Evolutionary conservation across 108 stramenopile genomes (phyloP), one percentile per base, ranked within the genome.

Genomic region (Cyclotella atomus): DNA sequence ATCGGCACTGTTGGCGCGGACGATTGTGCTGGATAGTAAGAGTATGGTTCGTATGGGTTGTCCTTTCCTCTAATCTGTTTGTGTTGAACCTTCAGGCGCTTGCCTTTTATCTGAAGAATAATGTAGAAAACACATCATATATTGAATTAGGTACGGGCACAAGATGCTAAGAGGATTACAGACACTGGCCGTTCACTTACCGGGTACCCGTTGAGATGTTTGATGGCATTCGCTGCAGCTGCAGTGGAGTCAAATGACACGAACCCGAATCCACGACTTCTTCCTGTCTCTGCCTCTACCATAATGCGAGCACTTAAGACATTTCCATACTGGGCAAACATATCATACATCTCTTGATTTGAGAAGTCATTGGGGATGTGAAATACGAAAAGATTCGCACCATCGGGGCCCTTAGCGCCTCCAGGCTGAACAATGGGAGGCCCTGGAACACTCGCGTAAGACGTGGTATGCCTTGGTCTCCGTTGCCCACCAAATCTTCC

Each of bases 361-460:
- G 96, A 93, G 70, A 98, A 95, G 52, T 94, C 92, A 83, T 97
- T 96, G 36, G 99, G 99, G 75, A 99, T 96, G 77, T 99, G 96
- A 73, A 99, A 99, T 41, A 99, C 90, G 77, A 98, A 99, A 52
- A 99, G 72, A 86, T 98, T 99, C 38, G 96, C 96, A 25, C 97
- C 97, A 56, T 90, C 91, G 2, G 91, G 94, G 44, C 92, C 90
- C 55, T 90, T 50, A 19, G 59, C 34, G 45, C 53, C 55, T 35
- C 68, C 67, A 64, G 36, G 53, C 35, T 77, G 54, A 35, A 65
- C 69, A 23, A 76, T 81, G 7, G 79, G 79, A n/a, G 62, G 74
- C 12, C 78, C 74, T 30, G 81, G 76, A 67, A 53, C 32, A 29
- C 20, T 82, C 10, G 76, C 76, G 55, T 60, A 68, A 14, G 56